Evolutionary conservation across 805 yeast genomes (phyloP).

Genomic region (Cyberlindnera euphorbiae): DNA sequence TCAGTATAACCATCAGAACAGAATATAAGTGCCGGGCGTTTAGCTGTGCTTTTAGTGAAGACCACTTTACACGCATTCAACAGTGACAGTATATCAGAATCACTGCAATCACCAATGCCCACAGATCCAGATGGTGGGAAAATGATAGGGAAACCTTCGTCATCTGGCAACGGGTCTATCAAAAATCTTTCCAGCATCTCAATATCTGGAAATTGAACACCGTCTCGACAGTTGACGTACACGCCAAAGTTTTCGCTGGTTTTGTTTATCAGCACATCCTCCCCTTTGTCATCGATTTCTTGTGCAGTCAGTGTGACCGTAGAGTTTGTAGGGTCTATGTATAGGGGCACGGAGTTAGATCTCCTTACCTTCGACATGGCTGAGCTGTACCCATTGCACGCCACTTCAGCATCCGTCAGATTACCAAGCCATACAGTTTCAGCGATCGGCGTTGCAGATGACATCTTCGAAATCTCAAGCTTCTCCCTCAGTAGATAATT

Average conservation of each 20-base stretch:
- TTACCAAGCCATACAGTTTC: slow-evolving; percentile 78
- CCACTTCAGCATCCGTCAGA: slow-evolving; percentile 57
- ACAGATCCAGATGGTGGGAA: slow-evolving; percentile 86
- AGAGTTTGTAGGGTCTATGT: slow-evolving; percentile 48
- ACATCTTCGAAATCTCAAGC: slow-evolving; percentile 79
- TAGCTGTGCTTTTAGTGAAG: slow-evolving; percentile 34
- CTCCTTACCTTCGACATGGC: slow-evolving; percentile 2
- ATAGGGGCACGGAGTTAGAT: slow-evolving; percentile 30
- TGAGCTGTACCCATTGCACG: background rate
- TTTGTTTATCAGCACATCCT: slow-evolving; percentile 35
- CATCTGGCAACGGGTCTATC: slow-evolving; percentile 9
- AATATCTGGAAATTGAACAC: slow-evolving; percentile 48
- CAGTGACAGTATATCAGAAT: slow-evolving; percentile 57
- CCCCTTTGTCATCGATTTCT: slow-evolving; percentile 23
- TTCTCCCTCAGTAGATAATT: slow-evolving; percentile 70
- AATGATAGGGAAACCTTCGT: slow-evolving; percentile 33
- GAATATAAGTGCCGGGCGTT: slow-evolving; percentile 47
- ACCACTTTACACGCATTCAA: slow-evolving; percentile 67
- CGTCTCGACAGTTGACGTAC: slow-evolving; percentile 56
- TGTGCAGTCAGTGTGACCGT: slow-evolving; percentile 37
- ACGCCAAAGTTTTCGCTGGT: slow-evolving; percentile 54
- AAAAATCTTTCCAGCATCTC: slow-evolving; percentile 30
- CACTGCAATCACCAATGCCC: slow-evolving; percentile 65
- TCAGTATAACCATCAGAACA: slow-evolving; percentile 94
- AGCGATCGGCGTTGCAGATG: slow-evolving; percentile 62